Evolutionary conservation across 257 asterid species (phyloP).

Genomic region (Rhazya stricta): DNA sequence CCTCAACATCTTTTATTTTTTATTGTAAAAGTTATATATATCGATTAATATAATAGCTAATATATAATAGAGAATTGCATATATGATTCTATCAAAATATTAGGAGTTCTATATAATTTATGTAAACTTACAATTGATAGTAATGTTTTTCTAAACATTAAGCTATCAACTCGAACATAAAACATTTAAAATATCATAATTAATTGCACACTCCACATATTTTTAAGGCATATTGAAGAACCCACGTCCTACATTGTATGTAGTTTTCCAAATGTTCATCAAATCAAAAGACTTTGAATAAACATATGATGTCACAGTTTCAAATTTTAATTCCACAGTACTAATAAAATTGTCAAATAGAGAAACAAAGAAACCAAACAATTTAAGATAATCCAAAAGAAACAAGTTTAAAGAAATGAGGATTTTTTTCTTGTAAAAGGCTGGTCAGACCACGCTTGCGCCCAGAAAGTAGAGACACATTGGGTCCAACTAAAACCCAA

Average conservation of each 20-base stretch:
- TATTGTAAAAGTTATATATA: too few species aligned
- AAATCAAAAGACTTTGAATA: not conserved
- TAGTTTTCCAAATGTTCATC: not conserved
- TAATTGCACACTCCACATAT: not conserved
- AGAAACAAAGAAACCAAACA: not conserved
- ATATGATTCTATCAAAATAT: too few species aligned
- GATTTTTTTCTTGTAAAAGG: not conserved
- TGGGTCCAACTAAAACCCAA: constrained; percentile 24
- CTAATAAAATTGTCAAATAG: not conserved
- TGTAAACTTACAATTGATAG: too few species aligned
- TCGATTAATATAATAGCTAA: too few species aligned
- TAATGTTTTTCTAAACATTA: too few species aligned
- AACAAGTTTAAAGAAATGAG: not conserved
- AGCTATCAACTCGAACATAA: too few species aligned
- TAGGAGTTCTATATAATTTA: too few species aligned
- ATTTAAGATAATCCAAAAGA: not conserved
- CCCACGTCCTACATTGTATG: not conserved
- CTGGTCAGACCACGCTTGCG: not conserved
- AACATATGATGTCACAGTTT: not conserved
- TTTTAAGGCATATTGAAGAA: not conserved
- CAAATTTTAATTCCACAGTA: not conserved
- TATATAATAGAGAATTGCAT: too few species aligned
- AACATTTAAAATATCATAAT: not conserved
- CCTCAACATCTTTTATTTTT: too few species aligned
- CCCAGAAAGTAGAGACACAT: constrained; percentile 1